Conservation (phyloP, 129 eudicot species). For the Lactuca sativa region DNA sequence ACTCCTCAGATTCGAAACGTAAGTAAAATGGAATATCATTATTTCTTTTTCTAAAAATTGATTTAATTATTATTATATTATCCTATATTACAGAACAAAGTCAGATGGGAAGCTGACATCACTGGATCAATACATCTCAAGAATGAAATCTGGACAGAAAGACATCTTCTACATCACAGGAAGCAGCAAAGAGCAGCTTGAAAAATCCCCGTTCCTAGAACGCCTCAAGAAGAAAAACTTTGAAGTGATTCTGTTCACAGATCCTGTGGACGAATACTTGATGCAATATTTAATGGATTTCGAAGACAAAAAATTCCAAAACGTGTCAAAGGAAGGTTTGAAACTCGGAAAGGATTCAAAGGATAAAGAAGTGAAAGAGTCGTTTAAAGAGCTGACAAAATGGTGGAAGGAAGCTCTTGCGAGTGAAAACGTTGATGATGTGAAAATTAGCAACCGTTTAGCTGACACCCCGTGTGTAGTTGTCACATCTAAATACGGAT, state of each 20-base stretch:
- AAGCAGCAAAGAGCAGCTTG: conserved; percentile 82
- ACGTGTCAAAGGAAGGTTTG: conserved; percentile 93
- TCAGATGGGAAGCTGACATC: conserved; percentile 84
- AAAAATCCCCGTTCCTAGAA: conserved; percentile 96
- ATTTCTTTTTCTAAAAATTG: neutral
- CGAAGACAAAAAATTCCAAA: conserved; percentile 93
- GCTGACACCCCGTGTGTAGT: conserved; percentile 97
- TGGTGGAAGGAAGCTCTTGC: conserved; percentile 96
- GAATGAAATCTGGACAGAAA: conserved; percentile 94
- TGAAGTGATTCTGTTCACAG: conserved; percentile 91
- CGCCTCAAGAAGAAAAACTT: conserved; percentile 75
- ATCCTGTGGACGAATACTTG: conserved; percentile 90
- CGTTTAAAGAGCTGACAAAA: conserved; percentile 83
- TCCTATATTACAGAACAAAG: conserved; percentile 62
- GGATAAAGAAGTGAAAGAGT: conserved; percentile 82
- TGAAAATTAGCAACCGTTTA: conserved; percentile 93
- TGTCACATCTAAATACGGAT: conserved; percentile 86
- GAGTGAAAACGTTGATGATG: conserved; percentile 81
- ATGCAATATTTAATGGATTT: conserved; percentile 98
- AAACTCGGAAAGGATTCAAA: conserved; percentile 84
- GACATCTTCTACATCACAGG: conserved; percentile 97
- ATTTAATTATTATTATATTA: conserved; percentile 10
- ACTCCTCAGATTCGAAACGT: conserved; percentile 95
- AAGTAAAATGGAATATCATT: neutral
- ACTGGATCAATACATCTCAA: conserved; percentile 88